Conservation (phyloP, 139 green algal species). For the Closterium sp. region DNA sequence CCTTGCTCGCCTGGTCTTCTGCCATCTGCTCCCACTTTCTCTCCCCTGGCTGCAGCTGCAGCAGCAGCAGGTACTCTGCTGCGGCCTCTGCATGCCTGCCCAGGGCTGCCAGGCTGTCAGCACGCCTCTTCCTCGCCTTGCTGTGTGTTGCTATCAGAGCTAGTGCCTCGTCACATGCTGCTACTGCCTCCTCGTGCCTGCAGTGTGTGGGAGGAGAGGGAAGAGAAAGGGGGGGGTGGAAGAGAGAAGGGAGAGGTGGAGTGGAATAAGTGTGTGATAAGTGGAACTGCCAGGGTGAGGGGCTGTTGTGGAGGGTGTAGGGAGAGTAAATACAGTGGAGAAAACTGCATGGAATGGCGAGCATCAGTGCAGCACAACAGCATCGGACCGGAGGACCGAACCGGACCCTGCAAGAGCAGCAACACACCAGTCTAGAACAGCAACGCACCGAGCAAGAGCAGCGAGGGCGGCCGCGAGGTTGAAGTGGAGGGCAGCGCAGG, state of each 20-base stretch:
- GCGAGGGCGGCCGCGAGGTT: constrained; percentile 1
- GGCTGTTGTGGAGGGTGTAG: too few relatives aligned
- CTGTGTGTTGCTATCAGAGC: not conserved
- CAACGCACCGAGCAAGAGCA: not conserved
- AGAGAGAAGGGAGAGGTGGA: too few relatives aligned
- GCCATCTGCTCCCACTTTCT: not conserved
- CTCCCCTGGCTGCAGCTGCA: not conserved
- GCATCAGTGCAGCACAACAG: too few relatives aligned
- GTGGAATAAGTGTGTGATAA: too few relatives aligned
- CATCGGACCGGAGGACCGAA: too few relatives aligned
- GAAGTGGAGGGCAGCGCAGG: constrained; percentile 6
- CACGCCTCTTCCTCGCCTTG: constrained; percentile 11
- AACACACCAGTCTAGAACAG: not conserved
- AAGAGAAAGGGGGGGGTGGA: not conserved
- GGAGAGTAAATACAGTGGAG: too few relatives aligned
- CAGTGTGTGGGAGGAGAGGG: not conserved
- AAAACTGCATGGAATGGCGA: too few relatives aligned
- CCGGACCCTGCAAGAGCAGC: not conserved
- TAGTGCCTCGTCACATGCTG: not conserved
- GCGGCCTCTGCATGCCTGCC: not conserved
- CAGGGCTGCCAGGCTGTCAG: constrained; percentile 1
- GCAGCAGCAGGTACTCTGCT: constrained; percentile 1
- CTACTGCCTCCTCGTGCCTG: constrained; percentile 17
- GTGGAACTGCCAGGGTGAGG: too few relatives aligned
- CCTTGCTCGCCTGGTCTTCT: not conserved